Evolutionary conservation across 2,329 filamentous ascomycete species (phyloP), one percentile per base, ranked within the genome.

Genomic region (Phaeosphaeria sp.): DNA sequence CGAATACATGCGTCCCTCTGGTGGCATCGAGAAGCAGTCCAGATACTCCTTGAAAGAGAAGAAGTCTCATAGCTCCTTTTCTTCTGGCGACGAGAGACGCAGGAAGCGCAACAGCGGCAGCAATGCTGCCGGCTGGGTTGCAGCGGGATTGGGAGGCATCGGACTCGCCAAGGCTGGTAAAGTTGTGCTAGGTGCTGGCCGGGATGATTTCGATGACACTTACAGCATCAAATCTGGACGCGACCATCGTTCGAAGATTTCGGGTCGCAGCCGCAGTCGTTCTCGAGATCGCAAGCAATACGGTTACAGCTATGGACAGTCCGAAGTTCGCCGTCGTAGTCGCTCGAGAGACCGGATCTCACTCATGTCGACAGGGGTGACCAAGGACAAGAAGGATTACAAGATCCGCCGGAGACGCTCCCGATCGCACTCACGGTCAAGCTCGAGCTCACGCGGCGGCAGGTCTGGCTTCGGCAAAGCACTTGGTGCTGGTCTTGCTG

Each of bases 11-110:
- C 74, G 74, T 15, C 72, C 74, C 3, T 70, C 76, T 21, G 80
- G 86, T n/a, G 80, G 86, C 20, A 80, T 89, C 7, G 84, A 73
- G 66, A 89, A 89, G 69, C 77, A 83, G n/a, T 84, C 78, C 54
- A 82, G 87, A 45, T 88, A 89, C 61, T 63, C 63, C 0, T 42
- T 74, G 36, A 67, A 69, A 22, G 68, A 74, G 56, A 74, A 74
- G 56, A 63, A 65, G 8, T 74, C 71, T 7, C 66, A 71, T 27
- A 61, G 57, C 30, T 76, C 79, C 4, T 53, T 66, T 24, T 69
- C 67, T 9, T 74, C 72, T 6, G 67, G 71, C 8, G 72, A 74
- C 33, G 72, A 76, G 52, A 67, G 61, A 47, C 61, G 81, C 71
- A 71, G 80, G 78, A 50, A 79, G 75, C 30, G n/a, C n/a, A n/a